Conservation (phyloP, 2,329 filamentous ascomycete genomes). For the Alternaria novae-zelandiae region DNA sequence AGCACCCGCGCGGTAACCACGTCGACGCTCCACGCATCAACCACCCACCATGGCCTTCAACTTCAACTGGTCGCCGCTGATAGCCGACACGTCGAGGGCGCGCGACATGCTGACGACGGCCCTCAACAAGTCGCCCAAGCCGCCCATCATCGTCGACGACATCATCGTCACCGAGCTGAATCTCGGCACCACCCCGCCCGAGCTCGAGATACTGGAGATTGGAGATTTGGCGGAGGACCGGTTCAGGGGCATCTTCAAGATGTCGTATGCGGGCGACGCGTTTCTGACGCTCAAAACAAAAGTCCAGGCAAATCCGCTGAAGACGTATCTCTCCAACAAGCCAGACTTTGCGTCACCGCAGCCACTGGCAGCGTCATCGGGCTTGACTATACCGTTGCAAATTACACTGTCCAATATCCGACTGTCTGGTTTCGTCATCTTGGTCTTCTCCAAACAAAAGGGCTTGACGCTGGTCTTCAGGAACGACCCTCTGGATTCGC, state of each 20-base stretch:
- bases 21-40: constrained; percentile 20
- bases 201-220: constrained; percentile 96
- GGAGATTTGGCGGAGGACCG: constrained; percentile 96
- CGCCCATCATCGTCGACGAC: constrained; percentile 98
- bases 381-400: constrained; percentile 94
- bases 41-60: constrained; percentile 87
- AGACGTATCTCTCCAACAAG: constrained; percentile 92
- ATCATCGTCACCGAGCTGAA: constrained; percentile 98
- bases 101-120: constrained; percentile 93
- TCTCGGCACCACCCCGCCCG: constrained; percentile 89
- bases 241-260: constrained; percentile 98
- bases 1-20: constrained; percentile 19
- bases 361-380: constrained; percentile 87
- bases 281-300: constrained; percentile 93
- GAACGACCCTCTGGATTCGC: constrained; percentile 95
- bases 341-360: constrained; percentile 91
- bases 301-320: constrained; percentile 96
- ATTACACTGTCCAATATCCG: constrained; percentile 97
- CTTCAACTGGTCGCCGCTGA: constrained; percentile 99
- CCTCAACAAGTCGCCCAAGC: constrained; percentile 96
- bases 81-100: constrained; percentile 90
- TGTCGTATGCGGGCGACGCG: constrained; percentile 96
- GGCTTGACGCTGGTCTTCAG: constrained; percentile 95
- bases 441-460: constrained; percentile 98
- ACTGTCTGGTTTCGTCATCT: constrained; percentile 93